Conservation (phyloP, 2,329 filamentous ascomycete species). For the Cryphonectria radicalis region DNA sequence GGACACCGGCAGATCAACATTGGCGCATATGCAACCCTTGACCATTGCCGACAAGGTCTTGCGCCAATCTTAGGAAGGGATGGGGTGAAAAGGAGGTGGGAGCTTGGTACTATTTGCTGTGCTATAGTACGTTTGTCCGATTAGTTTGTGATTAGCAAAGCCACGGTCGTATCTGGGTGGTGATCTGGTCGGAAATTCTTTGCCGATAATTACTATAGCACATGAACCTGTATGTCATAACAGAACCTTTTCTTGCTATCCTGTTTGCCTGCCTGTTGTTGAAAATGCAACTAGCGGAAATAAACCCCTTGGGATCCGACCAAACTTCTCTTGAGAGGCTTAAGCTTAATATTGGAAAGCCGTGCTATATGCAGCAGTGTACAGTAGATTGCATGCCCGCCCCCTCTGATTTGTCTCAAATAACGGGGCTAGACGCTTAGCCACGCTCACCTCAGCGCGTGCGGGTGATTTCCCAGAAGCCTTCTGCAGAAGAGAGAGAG, state of each 20-base stretch:
- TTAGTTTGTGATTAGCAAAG: not conserved
- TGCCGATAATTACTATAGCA: not conserved
- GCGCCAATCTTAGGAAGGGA: not conserved
- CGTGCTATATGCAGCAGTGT: not conserved
- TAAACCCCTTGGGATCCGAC: too few species aligned
- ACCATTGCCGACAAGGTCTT: not conserved
- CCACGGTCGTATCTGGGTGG: not conserved
- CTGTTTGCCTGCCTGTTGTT: not conserved
- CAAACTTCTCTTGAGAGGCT: not conserved
- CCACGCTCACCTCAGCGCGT: not conserved
- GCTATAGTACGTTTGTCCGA: too few species aligned
- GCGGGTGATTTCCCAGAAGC: not conserved
- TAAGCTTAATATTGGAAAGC: not conserved
- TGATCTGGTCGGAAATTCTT: too few species aligned
- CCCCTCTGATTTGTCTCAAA: not conserved
- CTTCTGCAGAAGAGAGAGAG: not conserved
- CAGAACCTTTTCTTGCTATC: not conserved
- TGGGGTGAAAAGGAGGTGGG: not conserved
- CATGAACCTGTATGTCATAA: not conserved
- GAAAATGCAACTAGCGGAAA: too few species aligned
- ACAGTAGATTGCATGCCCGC: not conserved
- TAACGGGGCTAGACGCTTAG: not conserved
- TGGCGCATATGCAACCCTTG: constrained; percentile 1
- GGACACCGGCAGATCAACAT: constrained; percentile 8
- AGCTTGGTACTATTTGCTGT: not conserved